Base-by-base conservation (phyloP, 495 filamentous ascomycete species). In the Jackrogersella minutella region DNA sequence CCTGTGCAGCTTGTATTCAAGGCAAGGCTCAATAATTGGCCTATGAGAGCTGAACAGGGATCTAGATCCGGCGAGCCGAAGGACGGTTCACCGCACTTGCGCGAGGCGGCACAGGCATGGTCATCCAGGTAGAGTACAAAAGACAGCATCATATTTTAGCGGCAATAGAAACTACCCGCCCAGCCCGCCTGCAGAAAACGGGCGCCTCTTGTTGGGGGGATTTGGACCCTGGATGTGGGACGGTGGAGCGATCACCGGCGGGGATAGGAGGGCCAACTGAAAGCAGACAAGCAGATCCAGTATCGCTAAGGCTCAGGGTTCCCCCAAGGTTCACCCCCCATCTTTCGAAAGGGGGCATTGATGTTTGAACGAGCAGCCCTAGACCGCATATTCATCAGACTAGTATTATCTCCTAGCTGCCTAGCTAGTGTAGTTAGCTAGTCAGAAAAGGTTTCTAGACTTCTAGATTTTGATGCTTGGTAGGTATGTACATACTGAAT, bases 261-360 rank as follows among this genome's bases (percentile, higher is more conserved):
- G 65, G 54, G 59, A 60, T 55, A 53, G 24, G 5, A 28, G 14
- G 55, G 3, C 54, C 19, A 69, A 43, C n/a, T 43, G 57, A 47
- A 55, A 17, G 56, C 19, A 61, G 66, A 64, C 55, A 61, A 52
- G 55, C 49, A 69, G 61, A 64, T 69, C 60, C 59, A 53, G 54
- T 59, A 69, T 69, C 60, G 59, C 54, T 60, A 69, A n/a, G 59
- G 59, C 59, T 68, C 66, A 53, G 37, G 50, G 49, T 55, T 50
- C 46, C 41, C 26, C 50, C 55, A 55, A 53, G 47, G 60, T 30
- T 30, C 33, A 19, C 55, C 57, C 63, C 64, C 64, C 10, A 28
- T 24, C 31, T 52, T 24, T 17, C 43, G 39, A 49, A 43, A 28
- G 26, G 40, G 57, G 43, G 47, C 5, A 31, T 46, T 60, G 33